Evolutionary conservation across 345 rosid genomes (phyloP), one percentile per base, ranked within the genome.

Genomic region (Hibiscus tridactylites): DNA sequence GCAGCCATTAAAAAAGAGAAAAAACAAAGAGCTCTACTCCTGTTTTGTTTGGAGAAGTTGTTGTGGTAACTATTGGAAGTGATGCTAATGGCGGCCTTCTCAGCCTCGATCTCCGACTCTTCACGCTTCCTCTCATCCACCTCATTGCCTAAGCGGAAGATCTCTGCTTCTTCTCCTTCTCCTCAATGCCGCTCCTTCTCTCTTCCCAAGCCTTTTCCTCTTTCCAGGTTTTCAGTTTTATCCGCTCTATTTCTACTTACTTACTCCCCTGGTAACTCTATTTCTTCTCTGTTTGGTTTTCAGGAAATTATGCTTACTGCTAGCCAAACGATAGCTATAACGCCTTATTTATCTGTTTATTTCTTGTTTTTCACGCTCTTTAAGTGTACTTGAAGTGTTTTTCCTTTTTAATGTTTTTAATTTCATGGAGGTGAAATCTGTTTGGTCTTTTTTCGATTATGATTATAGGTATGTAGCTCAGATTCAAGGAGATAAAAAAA

Each of bases 161-260:
- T 73, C 61, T 65, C 62, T 33, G 21, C 72, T 71, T 16, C 68
- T 61, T 19, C 69, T n/a, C 6, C 53, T 50, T 15, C 71, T 17
- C 58, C 79, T 72, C 70, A 49, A 19, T 77, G 49, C 71, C 15
- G 73, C 13, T 37, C 39, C 50, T 69, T 75, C 1, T 49, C 78
- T 56, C 75, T 46, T 24, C 50, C 68, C 31, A 57, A 59, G 28
- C 70, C 65, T 69, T 67, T 77, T 54, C 65, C 72, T 50, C 60
- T 71, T 77, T 69, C 65, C 75, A 73, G 82, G 85, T 78, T 7
- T 8, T 15, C n/a, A 1, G 1, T 33, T 15, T 44, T 17, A 3
- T 21, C 35, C 17, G 21, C 46, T 29, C 29, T 61, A 9, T 54
- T 17, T 54, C 4, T 19, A n/a, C 2, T n/a, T 19, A n/a, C 2